Evolutionary conservation across 164 flowering plant species (phyloP).

Genomic region (Litsea cubeba): DNA sequence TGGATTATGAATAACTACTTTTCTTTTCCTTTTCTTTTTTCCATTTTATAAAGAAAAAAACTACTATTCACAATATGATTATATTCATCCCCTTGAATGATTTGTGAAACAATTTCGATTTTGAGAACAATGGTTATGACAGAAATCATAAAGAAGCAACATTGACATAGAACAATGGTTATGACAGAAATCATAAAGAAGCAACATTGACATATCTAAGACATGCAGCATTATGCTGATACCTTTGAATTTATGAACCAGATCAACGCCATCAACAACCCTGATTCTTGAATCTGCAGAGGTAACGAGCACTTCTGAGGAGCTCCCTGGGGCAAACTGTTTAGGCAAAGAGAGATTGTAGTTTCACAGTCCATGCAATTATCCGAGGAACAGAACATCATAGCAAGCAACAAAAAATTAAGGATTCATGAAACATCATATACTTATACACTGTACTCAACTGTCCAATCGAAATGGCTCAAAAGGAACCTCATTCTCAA

Average conservation of each 20-base stretch:
- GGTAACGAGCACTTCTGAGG: conserved; percentile 87
- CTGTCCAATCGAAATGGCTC: background rate
- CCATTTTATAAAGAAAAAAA: no score
- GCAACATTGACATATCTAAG: background rate
- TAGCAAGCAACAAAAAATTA: no score
- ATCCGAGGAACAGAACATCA: background rate
- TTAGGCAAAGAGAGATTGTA: conserved; percentile 2
- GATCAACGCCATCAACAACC: conserved; percentile 75
- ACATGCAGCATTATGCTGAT: conserved; percentile 1
- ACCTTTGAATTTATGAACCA: conserved; percentile 95
- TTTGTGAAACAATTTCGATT: no score
- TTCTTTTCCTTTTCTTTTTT: no score
- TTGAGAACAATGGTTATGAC: background rate
- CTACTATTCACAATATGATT: no score
- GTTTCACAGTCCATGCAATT: conserved; percentile 1
- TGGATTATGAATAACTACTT: no score
- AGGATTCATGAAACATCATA: no score
- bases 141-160: background rate
- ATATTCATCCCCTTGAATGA: no score
- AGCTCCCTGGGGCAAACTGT: conserved; percentile 93
- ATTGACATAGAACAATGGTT: background rate
- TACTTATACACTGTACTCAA: background rate
- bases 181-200: background rate
- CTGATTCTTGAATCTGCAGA: conserved; percentile 95
- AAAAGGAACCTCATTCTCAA: background rate